A percentile compares a stretch with the other conserved stretches of the same genome.
phyloP scores from a whole-genome alignment of 2,329 filamentous ascomycete genomes.

The Sclerotinia trifoliorum region DNA sequence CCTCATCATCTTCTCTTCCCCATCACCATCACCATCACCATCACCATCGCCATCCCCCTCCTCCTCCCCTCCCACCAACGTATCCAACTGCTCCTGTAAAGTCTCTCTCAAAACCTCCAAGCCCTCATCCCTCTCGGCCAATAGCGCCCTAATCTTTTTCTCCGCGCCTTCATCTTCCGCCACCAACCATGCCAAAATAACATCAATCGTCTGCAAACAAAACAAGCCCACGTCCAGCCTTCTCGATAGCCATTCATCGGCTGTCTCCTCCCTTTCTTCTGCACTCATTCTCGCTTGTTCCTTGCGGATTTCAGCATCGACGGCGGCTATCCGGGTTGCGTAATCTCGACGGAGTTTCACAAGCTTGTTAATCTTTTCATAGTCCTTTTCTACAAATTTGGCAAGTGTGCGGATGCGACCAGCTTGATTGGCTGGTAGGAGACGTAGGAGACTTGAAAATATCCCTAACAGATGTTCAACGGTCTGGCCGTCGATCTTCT shows the following conservation, averaged over 20 bases:
- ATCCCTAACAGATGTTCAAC: slow-evolving; percentile 82
- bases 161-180: slow-evolving; percentile 82
- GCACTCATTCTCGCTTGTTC: slow-evolving; percentile 55
- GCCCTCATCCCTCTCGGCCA: slow-evolving; percentile 67
- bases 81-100: slow-evolving; percentile 51
- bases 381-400: slow-evolving; percentile 95
- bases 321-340: slow-evolving; percentile 56
- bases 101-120: slow-evolving; percentile 63
- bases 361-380: slow-evolving; percentile 77
- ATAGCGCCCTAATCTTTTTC: slow-evolving; percentile 58
- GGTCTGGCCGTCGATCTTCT: slow-evolving; percentile 65
- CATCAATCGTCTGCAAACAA: slow-evolving; percentile 77
- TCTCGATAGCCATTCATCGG: slow-evolving; percentile 70
- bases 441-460: slow-evolving; percentile 77
- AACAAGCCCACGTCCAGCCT: slow-evolving; percentile 83
- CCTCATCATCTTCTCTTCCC: slow-evolving; percentile 48
- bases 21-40: neutral
- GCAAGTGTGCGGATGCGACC: slow-evolving; percentile 80
- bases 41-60: neutral
- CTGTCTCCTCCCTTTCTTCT: slow-evolving; percentile 60
- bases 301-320: slow-evolving; percentile 61
- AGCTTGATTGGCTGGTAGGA: slow-evolving; percentile 73
- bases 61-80: slow-evolving; percentile 2
- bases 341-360: slow-evolving; percentile 71
- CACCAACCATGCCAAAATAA: slow-evolving; percentile 83